These are phyloP conservation scores for Phytopythium litorale DNA, from an alignment of 352 stramenopile genomes.

Conservation along the genomic window DNA sequence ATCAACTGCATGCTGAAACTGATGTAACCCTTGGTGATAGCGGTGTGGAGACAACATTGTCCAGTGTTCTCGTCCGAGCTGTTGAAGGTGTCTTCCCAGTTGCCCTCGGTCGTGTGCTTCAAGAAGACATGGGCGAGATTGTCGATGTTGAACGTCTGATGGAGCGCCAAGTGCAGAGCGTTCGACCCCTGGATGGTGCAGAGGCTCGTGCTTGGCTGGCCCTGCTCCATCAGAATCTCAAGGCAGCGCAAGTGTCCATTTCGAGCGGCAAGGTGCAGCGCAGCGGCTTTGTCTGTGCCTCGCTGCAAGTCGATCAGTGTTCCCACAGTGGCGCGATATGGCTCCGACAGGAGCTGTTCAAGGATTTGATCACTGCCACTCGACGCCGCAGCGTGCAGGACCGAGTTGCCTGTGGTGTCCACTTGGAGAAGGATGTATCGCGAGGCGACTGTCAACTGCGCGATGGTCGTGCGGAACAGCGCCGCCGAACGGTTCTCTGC, in stretches of 20 bases:
- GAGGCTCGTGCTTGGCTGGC: constrained; percentile 19
- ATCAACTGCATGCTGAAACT: constrained; percentile 40
- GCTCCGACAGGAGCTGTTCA: constrained; percentile 12
- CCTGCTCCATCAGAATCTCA: constrained; percentile 25
- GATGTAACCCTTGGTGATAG: constrained; percentile 60
- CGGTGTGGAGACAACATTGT: constrained; percentile 52
- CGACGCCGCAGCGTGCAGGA: constrained; percentile 40
- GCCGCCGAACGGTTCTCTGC: constrained; percentile 33
- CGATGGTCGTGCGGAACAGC: constrained; percentile 33
- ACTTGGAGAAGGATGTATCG: constrained; percentile 25
- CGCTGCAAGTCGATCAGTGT: constrained; percentile 34
- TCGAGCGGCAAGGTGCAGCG: constrained; percentile 44
- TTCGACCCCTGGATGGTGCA: constrained; percentile 38
- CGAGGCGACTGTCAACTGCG: constrained; percentile 15
- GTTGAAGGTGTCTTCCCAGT: constrained; percentile 31
- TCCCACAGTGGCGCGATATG: constrained; percentile 11
- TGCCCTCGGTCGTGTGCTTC: not conserved
- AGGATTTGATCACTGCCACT: constrained; percentile 44
- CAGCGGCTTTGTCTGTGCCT: constrained; percentile 29
- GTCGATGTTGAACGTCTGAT: constrained; percentile 64
- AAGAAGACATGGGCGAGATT: constrained; percentile 40
- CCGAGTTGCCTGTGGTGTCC: constrained; percentile 31
- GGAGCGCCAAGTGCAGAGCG: constrained; percentile 52
- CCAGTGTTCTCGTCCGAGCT: constrained; percentile 38
- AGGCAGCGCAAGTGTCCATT: constrained; percentile 40